A percentile compares a stretch with the other conserved stretches of the same genome.
Conservation (phyloP, 2,329 filamentous ascomycete genomes). For the Karstenula rhodostoma region DNA sequence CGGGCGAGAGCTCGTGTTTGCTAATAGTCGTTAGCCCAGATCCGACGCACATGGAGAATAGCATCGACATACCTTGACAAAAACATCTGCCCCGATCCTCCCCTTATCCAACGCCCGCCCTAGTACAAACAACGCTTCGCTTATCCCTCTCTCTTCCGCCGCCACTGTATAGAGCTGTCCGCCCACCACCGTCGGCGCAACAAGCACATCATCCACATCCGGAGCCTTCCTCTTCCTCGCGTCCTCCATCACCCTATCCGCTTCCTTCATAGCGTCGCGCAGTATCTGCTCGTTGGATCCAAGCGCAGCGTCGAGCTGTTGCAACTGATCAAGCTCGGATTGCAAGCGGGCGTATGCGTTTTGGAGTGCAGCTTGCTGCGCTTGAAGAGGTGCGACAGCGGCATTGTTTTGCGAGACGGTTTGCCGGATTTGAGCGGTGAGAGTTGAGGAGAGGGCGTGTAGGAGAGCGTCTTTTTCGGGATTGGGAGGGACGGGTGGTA, state of each 20-base stretch:
- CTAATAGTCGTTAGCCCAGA: slow-evolving; percentile 34
- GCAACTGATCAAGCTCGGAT: slow-evolving; percentile 75
- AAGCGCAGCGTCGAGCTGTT: slow-evolving; percentile 74
- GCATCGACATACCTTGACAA: slow-evolving; percentile 68
- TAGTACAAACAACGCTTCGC: slow-evolving; percentile 85
- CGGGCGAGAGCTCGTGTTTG: slow-evolving; percentile 74
- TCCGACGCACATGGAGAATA: not conserved
- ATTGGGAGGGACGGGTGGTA: slow-evolving; percentile 92
- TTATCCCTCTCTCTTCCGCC: slow-evolving; percentile 86
- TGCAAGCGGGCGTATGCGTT: slow-evolving; percentile 74
- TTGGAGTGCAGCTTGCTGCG: slow-evolving; percentile 81
- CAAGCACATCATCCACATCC: slow-evolving; percentile 86
- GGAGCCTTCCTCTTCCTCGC: slow-evolving; percentile 75
- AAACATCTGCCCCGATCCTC: slow-evolving; percentile 73
- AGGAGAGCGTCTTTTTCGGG: slow-evolving; percentile 92
- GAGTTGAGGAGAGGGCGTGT: slow-evolving; percentile 73
- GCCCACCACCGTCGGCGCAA: slow-evolving; percentile 91
- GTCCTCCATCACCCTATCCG: slow-evolving; percentile 78
- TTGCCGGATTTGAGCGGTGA: slow-evolving; percentile 73
- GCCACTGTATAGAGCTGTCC: slow-evolving; percentile 91
- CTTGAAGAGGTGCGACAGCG: slow-evolving; percentile 76
- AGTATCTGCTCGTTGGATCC: slow-evolving; percentile 81
- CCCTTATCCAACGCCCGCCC: slow-evolving; percentile 78
- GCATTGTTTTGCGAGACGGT: slow-evolving; percentile 76
- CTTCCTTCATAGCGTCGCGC: slow-evolving; percentile 77